These are phyloP conservation scores for Fonsecaea erecta DNA, from an alignment of 2,329 filamentous ascomycete species.

Conservation along the genomic window DNA sequence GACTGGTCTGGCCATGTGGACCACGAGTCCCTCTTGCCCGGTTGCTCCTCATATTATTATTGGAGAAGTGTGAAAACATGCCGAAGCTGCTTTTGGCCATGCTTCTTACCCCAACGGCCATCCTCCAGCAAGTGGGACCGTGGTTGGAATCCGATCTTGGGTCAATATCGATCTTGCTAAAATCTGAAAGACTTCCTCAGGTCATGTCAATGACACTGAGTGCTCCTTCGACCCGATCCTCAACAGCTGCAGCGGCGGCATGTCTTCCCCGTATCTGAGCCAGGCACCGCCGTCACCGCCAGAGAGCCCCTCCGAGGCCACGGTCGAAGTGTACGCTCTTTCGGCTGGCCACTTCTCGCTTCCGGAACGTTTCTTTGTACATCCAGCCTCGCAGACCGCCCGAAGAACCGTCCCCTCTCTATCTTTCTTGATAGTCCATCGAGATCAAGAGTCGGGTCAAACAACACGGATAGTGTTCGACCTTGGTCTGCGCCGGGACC, in stretches of 20 bases:
- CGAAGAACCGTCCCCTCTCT: constrained; percentile 41
- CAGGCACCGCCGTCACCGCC: constrained; percentile 31
- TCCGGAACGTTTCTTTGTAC: constrained; percentile 40
- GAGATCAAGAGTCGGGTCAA: constrained; percentile 22
- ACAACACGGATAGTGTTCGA: constrained; percentile 39
- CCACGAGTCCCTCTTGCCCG: neutral
- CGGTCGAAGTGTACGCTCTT: constrained; percentile 46
- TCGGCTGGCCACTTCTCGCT: constrained; percentile 40
- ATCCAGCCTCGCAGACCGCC: constrained; percentile 36
- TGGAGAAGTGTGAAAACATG: constrained; percentile 8
- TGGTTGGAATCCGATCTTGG: constrained; percentile 11
- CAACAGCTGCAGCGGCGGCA: constrained; percentile 18
- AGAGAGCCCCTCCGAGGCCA: constrained; percentile 30
- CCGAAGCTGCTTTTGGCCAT: constrained; percentile 12
- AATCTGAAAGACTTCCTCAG: neutral
- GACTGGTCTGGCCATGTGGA: constrained; percentile 16
- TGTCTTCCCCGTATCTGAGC: constrained; percentile 29
- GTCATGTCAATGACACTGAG: constrained; percentile 14
- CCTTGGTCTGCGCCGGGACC: constrained; percentile 41
- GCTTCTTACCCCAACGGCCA: constrained; percentile 15
- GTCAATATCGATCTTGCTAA: constrained; percentile 17
- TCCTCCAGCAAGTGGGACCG: constrained; percentile 26
- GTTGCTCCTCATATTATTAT: constrained; percentile 8
- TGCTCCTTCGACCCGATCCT: neutral
- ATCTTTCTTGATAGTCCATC: constrained; percentile 42